Evolutionary conservation across 2,329 filamentous ascomycete species (phyloP), one percentile per base, ranked within the genome.

Genomic region (Drechslerella dactyloides): DNA sequence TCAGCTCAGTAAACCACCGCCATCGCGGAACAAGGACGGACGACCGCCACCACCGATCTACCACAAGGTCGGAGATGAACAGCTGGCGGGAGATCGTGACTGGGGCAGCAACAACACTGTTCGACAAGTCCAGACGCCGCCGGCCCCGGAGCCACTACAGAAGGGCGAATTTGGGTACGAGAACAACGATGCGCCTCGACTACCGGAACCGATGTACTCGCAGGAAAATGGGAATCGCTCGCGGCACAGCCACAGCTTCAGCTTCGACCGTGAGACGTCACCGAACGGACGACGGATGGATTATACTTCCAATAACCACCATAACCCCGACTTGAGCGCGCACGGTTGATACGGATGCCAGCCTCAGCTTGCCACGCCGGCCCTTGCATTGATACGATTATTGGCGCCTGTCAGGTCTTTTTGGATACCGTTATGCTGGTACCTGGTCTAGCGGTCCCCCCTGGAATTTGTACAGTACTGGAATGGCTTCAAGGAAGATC

Each of bases 61-160:
- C 82, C 69, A 86, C 82, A 77, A 89, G 65, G 91, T 96, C 58
- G 93, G 97, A 78, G 91, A 89, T n/a, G 93, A 97, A 78, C 90
- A 90, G 3, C 85, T 90, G 21, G 85, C 87, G 77, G 83, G 84
- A 37, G 81, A 81, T 33, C 6, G 40, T 7, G 50, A 54, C 3
- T 91, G 89, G 87, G 89, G 91, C 76, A 89, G 91, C 78, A 92
- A 96, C 79, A 89, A 87, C 74, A 92, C 90, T 54, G 91, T 93
- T 44, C 87, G 92, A 54, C 90, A 93, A 66, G 86, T 96, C 35
- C 84, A 81, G 37, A 84, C 83, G 1, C 83, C 85, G 4, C 81
- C 83, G 1, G 72, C 81, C 81, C 40, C 81, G 81, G 2, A 83
- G 82, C 44, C 81, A 82, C 21, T 48, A 21, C 44, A 48, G 19